Evolutionary conservation across 345 rosid species (phyloP).

Genomic region (Syzygium aqueum): DNA sequence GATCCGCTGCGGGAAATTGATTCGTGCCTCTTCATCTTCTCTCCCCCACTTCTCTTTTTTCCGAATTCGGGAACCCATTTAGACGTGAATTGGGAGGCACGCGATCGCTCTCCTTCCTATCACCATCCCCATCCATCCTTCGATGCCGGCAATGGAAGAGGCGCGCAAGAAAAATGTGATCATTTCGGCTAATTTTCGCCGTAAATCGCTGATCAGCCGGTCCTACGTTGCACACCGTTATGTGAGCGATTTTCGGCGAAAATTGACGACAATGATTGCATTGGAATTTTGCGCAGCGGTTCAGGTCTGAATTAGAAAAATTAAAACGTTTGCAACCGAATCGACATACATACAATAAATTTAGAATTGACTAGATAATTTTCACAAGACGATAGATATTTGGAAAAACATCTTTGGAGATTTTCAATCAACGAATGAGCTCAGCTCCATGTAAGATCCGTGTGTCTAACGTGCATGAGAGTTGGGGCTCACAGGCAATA

Average conservation of each 20-base stretch:
- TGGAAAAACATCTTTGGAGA: background rate
- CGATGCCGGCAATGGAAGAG: background rate
- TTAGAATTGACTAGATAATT: fast-evolving
- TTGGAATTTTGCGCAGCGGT: background rate
- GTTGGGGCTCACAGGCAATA: background rate
- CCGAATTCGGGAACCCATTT: background rate
- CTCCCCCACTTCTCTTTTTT: background rate
- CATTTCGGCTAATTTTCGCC: fast-evolving
- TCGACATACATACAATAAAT: background rate
- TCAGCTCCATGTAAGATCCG: background rate
- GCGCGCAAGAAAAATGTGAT: background rate
- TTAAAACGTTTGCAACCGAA: background rate
- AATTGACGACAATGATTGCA: background rate
- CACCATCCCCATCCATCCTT: background rate
- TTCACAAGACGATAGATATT: background rate
- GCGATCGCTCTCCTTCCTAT: background rate
- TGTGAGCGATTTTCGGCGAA: background rate
- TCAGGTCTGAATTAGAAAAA: fast-evolving
- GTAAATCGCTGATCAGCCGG: fast-evolving
- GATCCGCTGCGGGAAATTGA: background rate
- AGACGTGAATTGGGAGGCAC: background rate
- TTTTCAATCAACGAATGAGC: background rate
- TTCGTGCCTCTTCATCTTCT: background rate
- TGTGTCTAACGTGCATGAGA: background rate
- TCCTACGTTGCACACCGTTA: fast-evolving